A percentile compares a stretch with the other conserved stretches of the same genome.
These are phyloP conservation scores for Geotrichum candidum DNA, from an alignment of 1,139 yeast genomes.

Conservation along the genomic window DNA sequence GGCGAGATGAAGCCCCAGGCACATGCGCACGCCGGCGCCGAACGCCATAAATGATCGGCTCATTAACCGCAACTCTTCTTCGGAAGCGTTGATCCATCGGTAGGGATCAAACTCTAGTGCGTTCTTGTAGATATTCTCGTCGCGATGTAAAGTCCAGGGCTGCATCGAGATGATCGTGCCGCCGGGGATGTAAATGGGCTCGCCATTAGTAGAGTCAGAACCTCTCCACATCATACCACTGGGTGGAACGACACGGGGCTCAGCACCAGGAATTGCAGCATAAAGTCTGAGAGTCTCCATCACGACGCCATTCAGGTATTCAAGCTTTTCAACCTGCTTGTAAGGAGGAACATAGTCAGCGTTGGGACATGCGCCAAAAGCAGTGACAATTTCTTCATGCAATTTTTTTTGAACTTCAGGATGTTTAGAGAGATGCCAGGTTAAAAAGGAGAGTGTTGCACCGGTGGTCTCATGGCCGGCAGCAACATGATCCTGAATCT, in stretches of 20 bases:
- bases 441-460: constrained; percentile 52
- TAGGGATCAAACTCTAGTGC: constrained; percentile 53
- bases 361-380: constrained; percentile 21
- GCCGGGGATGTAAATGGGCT: constrained; percentile 38
- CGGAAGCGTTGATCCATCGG: constrained; percentile 50
- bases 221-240: constrained; percentile 27
- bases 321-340: constrained; percentile 44
- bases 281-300: constrained; percentile 57
- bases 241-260: constrained; percentile 51
- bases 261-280: constrained; percentile 71
- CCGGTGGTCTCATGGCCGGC: constrained; percentile 83
- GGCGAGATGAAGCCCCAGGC: constrained; percentile 67
- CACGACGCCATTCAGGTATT: constrained; percentile 52
- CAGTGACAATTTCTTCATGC: constrained; percentile 39
- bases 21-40: constrained; percentile 73
- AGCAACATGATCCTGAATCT: constrained; percentile 46
- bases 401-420: constrained; percentile 45
- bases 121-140: constrained; percentile 44
- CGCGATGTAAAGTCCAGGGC: constrained; percentile 61
- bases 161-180: constrained; percentile 58
- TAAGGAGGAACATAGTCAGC: constrained; percentile 26
- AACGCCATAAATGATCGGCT: constrained; percentile 57
- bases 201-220: constrained; percentile 22
- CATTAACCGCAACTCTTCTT: constrained; percentile 42
- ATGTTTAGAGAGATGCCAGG: constrained; percentile 51